phyloP scores from a whole-genome alignment of 495 filamentous ascomycete species.

The Cudoniella acicularis region DNA sequence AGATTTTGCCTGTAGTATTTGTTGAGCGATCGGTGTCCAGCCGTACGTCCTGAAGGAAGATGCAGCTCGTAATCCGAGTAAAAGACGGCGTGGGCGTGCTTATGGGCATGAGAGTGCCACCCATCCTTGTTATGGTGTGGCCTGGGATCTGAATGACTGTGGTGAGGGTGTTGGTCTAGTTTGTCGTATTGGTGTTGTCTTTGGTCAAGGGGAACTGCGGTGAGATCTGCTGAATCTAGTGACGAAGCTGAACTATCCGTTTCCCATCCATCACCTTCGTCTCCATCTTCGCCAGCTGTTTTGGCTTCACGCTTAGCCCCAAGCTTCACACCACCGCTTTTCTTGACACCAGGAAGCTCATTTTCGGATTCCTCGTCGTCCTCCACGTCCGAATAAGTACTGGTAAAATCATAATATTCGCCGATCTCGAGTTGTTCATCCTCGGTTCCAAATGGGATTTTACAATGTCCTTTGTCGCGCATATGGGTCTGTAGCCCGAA shows the following conservation, averaged over 20 bases:
- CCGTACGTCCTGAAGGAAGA: conserved; percentile 85
- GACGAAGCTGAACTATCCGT: conserved; percentile 84
- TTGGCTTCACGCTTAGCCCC: conserved; percentile 46
- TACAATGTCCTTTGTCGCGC: conserved; percentile 94
- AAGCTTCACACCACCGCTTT: conserved; percentile 50
- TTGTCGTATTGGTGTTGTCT: conserved; percentile 56
- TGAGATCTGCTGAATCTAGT: conserved; percentile 71
- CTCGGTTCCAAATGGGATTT: conserved; percentile 86
- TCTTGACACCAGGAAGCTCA: conserved; percentile 46
- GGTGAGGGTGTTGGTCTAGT: conserved; percentile 60
- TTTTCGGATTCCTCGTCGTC: conserved; percentile 54
- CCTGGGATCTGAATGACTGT: conserved; percentile 59
- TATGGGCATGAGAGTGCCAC: conserved; percentile 68
- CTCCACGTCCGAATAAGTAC: conserved; percentile 80
- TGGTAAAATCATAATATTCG: conserved; percentile 97
- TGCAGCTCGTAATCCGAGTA: conserved; percentile 91
- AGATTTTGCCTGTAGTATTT: conserved; percentile 92
- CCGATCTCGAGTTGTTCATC: conserved; percentile 92
- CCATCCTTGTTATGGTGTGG: conserved; percentile 67
- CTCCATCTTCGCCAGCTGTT: conserved; percentile 42
- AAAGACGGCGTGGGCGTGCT: conserved; percentile 64
- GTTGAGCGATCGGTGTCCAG: conserved; percentile 82
- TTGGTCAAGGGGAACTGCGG: conserved; percentile 64
- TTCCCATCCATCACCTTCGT: conserved; percentile 74
- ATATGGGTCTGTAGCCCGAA: conserved; percentile 88